A percentile compares a stretch with the other conserved stretches of the same genome.
Evolutionary conservation across 1,284 basidiomycete genomes (phyloP).

Genomic region (Ganoderma multipileum): DNA sequence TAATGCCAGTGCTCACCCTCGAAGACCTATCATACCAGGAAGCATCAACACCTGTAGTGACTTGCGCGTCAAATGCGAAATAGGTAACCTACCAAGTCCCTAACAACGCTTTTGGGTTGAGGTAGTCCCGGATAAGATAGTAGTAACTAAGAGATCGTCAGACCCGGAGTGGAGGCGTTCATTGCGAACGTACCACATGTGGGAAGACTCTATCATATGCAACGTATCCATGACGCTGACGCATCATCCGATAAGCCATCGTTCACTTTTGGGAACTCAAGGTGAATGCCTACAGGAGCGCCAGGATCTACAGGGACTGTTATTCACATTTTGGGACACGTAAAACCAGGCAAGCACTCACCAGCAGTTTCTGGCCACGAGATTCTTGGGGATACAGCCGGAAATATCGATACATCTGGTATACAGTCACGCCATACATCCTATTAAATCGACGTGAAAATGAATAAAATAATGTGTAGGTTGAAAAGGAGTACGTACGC

Average conservation of each 20-base stretch:
- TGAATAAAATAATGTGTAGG: neutral
- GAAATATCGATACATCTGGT: neutral
- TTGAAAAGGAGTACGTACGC: neutral
- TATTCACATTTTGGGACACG: neutral
- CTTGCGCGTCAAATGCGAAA: neutral
- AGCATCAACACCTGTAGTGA: neutral
- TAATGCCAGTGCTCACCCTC: neutral
- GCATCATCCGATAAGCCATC: no score
- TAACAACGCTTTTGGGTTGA: neutral
- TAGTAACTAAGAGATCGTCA: neutral
- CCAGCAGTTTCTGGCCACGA: neutral
- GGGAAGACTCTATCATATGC: neutral
- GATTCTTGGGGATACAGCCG: neutral
- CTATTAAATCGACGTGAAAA: neutral
- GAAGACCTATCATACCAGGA: neutral
- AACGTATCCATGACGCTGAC: neutral
- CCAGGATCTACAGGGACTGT: neutral
- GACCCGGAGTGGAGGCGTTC: neutral
- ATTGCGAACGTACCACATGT: neutral
- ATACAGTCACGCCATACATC: neutral
- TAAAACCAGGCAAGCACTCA: neutral
- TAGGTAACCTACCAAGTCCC: neutral
- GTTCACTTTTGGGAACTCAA: neutral
- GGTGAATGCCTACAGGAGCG: neutral
- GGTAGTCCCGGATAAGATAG: neutral